phyloP scores from a whole-genome alignment of 345 rosid species.

The Euphorbia lathyris region DNA sequence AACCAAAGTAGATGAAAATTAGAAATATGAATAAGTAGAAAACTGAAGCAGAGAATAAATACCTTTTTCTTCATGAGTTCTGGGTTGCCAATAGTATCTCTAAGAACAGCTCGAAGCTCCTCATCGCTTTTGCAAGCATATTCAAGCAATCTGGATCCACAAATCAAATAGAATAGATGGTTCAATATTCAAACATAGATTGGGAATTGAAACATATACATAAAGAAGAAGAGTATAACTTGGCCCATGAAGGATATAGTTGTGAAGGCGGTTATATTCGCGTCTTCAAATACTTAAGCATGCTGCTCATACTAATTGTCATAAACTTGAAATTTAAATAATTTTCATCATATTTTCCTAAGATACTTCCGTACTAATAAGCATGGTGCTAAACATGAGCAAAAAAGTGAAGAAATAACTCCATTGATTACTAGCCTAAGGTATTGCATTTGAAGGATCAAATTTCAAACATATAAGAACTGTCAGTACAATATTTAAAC shows the following conservation, averaged over 20 bases:
- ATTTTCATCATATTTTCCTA: too few species aligned
- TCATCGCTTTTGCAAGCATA: conserved; percentile 73
- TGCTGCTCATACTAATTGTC: too few species aligned
- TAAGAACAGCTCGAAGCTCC: conserved; percentile 80
- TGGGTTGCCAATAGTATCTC: conserved; percentile 88
- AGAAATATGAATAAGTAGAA: not conserved
- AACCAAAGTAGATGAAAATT: too few species aligned
- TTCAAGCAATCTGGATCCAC: conserved; percentile 56
- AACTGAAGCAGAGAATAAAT: not conserved
- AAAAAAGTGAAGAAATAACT: too few species aligned
- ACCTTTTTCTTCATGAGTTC: conserved; percentile 85
- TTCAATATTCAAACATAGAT: too few species aligned
- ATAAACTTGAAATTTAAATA: too few species aligned
- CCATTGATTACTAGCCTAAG: not conserved
- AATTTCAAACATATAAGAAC: not conserved
- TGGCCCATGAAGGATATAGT: conserved; percentile 94
- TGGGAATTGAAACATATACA: not conserved
- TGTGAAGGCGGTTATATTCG: conserved; percentile 66
- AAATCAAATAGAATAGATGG: too few species aligned
- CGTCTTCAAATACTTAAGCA: too few species aligned
- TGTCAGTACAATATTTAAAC: not conserved
- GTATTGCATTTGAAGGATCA: not conserved
- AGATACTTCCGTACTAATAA: too few species aligned
- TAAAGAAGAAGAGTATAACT: conserved; percentile 29
- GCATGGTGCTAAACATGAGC: not conserved